Evolutionary conservation across 306 rosid genomes (phyloP), one percentile per base, ranked within the genome.

Genomic region (Betula pendula): DNA sequence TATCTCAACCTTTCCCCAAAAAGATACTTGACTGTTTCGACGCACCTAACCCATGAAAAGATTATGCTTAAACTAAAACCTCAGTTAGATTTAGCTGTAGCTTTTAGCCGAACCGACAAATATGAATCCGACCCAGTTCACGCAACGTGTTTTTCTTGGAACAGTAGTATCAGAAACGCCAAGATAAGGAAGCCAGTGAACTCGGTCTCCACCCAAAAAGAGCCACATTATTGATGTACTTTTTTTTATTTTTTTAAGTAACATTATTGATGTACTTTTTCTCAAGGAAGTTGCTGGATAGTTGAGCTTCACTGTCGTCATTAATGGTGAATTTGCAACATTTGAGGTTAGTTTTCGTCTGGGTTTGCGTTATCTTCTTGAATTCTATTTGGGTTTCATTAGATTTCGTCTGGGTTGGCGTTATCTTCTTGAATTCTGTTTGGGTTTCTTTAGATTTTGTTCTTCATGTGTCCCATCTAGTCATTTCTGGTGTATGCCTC

Each of bases 381-480:
- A 62, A 58, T 71, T 73, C 29, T 47, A 49, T 89, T 83, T 80
- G 84, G 83, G 85, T 87, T 53, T 48, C 48, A 75, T 79, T 68
- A 74, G 75, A 52, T 68, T 77, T 83, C 70, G 45, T 19, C 49
- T 73, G 82, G 88, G 81, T 82, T 62, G n/a, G 77, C 33, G 52
- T 70, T 76, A 27, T 43, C 65, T 71, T 13, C 49, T 58, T 15
- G 33, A 62, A 58, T 71, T 73, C 29, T 47, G 47, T 89, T 83
- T 80, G 84, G 83, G 85, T 87, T 53, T 48, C 48, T 77, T 79
- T 68, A 74, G 75, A 52, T 68, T 77, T 83, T 72, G 45, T 19
- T 10, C 58, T 60, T 53, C 62, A 68, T 42, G 17, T 22, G 45
- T 51, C 5, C 31, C 40, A 47, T 47, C 45, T 6, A 13, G 45